These are phyloP conservation scores for Triticum turgidum DNA, from an alignment of 176 grass and related monocot genomes.

Conservation along the genomic window DNA sequence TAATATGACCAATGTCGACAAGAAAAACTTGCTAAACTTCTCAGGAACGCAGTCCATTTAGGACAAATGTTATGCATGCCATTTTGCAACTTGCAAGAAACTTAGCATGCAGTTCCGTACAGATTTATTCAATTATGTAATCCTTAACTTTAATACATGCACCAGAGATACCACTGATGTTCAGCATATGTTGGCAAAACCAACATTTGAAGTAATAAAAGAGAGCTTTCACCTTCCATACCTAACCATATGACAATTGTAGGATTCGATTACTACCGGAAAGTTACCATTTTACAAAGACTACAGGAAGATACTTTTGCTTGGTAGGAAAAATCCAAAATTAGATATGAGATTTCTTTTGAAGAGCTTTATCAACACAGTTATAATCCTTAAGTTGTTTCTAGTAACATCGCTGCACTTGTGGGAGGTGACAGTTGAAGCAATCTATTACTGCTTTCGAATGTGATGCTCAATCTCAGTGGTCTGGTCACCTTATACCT, in stretches of 20 bases:
- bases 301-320: background rate
- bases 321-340: conserved; percentile 16
- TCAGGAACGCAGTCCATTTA: background rate
- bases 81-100: background rate
- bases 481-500: conserved; percentile 22
- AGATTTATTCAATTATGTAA: conserved; percentile 19
- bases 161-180: background rate
- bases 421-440: conserved; percentile 2
- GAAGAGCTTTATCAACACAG: background rate
- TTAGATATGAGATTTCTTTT: background rate
- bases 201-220: background rate
- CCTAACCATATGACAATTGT: background rate
- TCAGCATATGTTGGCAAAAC: conserved; percentile 15
- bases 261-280: background rate
- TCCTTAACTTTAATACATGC: conserved; percentile 18
- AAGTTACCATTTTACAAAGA: background rate
- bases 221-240: background rate
- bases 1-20: conserved; percentile 27
- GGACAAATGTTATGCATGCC: background rate
- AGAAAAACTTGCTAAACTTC: background rate
- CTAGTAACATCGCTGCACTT: background rate
- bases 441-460: conserved; percentile 25
- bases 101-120: background rate
- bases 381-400: conserved; percentile 12
- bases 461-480: conserved; percentile 33